Evolutionary conservation across 352 stramenopile species (phyloP).

Genomic region (Pythium myriotylum): DNA sequence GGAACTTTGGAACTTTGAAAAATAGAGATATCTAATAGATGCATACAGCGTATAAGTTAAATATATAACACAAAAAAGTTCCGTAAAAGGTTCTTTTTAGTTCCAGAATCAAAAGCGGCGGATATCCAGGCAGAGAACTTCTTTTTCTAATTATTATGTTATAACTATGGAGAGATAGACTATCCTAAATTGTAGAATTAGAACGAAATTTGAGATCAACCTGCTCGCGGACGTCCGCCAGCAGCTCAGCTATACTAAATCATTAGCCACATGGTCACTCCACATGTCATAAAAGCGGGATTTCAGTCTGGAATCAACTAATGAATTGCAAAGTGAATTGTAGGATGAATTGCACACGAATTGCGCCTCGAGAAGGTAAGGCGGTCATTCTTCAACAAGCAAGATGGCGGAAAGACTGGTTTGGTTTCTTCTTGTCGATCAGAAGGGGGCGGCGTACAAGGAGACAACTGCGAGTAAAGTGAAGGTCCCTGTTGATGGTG

Average conservation of each 20-base stretch:
- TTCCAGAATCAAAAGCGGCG: constrained; percentile 3
- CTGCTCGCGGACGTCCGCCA: no score
- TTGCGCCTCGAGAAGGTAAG: no score
- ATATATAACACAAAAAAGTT: background rate
- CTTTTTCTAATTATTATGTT: constrained; percentile 2
- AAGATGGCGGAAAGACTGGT: constrained; percentile 26
- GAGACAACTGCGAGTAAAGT: no score
- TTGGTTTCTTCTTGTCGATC: no score
- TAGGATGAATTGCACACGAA: constrained; percentile 7
- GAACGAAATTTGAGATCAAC: no score
- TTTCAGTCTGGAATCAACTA: no score
- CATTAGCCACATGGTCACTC: no score
- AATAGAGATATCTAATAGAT: constrained; percentile 1
- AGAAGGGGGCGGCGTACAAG: no score
- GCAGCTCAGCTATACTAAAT: no score
- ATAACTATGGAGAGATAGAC: background rate
- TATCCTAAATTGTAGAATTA: background rate
- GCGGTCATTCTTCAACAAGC: constrained; percentile 13
- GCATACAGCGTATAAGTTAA: constrained; percentile 4
- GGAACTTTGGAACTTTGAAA: no score
- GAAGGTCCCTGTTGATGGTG: no score
- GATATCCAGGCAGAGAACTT: background rate
- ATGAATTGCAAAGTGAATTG: constrained; percentile 1
- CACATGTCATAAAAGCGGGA: no score
- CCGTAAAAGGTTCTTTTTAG: background rate